Conservation (phyloP, 345 rosid genomes). For the Hibiscus trionum region DNA sequence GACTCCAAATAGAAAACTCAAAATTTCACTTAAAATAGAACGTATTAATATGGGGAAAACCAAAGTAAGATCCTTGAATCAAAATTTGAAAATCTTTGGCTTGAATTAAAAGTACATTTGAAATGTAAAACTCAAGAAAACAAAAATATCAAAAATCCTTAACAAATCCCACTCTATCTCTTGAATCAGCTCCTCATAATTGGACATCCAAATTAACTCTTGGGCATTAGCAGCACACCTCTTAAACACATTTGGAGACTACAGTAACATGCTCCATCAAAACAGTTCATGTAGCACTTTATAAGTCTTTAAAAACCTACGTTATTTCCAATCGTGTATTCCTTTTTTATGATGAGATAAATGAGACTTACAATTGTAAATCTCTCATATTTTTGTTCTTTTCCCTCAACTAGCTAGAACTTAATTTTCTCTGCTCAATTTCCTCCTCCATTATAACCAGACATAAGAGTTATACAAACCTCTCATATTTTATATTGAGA, state of each 20-base stretch:
- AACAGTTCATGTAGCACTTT: background rate
- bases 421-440: background rate
- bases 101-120: background rate
- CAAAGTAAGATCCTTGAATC: background rate
- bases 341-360: background rate
- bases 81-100: background rate
- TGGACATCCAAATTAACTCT: background rate
- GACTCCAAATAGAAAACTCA: background rate
- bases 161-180: background rate
- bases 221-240: background rate
- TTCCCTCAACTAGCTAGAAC: background rate
- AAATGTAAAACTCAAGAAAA: background rate
- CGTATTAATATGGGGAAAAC: background rate
- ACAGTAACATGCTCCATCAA: background rate
- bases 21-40: background rate
- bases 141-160: background rate
- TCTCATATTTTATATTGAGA: slow-evolving; percentile 20
- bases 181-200: background rate
- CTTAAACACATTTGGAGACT: background rate
- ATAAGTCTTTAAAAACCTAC: background rate
- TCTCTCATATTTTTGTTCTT: background rate
- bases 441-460: background rate
- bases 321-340: background rate
- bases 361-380: background rate
- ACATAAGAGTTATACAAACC: slow-evolving; percentile 32